Base-by-base conservation (phyloP, 2,329 filamentous ascomycete species). In the Trichoderma citrinoviride region DNA sequence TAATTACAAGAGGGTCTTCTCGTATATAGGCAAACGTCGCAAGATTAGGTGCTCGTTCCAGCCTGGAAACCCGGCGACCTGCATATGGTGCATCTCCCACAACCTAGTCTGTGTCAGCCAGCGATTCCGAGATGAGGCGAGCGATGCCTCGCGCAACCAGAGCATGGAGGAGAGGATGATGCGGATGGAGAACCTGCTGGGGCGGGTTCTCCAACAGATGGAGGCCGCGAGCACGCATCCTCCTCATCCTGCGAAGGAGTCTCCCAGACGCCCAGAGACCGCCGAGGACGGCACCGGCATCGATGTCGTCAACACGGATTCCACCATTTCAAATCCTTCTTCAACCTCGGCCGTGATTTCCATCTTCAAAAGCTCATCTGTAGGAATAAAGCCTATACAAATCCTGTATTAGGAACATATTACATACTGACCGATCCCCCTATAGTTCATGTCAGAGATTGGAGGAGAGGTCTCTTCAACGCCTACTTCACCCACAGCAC, bases 41-140 rank as follows among this genome's bases (percentile, higher is more conserved):
- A 65, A 65, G 17, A 65, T 65, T 7, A 62, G 27, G n/a, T 65
- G 63, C 41, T 55, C 44, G 19, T 65, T 61, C 25, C 5, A 37
- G 10, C 10, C 44, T 10, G 33, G 58, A 8, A 55, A 62, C 17
- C 27, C 47, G 1, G 19, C 15, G 2, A 33, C 27, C 1, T 65
- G 63, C 57, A 23, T 29, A 14, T 65, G 63, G 63, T 65, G 63
- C 29, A 58, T 55, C 12, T 33, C 56, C 1, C 63, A 62, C 17
- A 29, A 41, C 5, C 61, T 57, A 33, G 49, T 15, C 1, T 65
- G 63, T 25, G 14, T 65, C 41, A 62, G 63, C 7, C 63, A 65
- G 17, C 63, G 43, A 19, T 65, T 55, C 41, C 56, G 43, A n/a
- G 56, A 65, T 47, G 49, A 53, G 12, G 25, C 56, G 19, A 40